These are phyloP conservation scores for Phyllosticta capitalensis DNA, from an alignment of 2,329 filamentous ascomycete genomes.

Conservation along the genomic window DNA sequence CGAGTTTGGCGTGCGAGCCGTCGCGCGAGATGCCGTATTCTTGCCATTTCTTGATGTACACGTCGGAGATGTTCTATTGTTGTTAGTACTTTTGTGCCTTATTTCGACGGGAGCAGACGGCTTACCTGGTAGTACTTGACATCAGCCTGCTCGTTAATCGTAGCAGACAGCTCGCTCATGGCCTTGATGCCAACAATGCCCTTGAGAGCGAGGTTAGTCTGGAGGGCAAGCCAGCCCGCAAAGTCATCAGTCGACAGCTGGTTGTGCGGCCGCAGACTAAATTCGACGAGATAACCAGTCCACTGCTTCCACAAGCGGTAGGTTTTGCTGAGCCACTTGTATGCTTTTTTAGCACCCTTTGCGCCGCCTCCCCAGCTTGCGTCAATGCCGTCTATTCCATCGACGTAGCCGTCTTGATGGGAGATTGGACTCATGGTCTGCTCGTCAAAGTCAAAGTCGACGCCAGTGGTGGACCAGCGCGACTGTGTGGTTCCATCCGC, in stretches of 20 bases:
- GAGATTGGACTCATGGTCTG: slow-evolving; percentile 35
- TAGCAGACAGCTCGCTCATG: slow-evolving; percentile 59
- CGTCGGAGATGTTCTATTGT: slow-evolving; percentile 45
- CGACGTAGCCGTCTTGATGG: slow-evolving; percentile 39
- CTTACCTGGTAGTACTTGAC: slow-evolving; percentile 47
- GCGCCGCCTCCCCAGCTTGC: slow-evolving; percentile 47
- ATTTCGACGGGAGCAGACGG: neutral
- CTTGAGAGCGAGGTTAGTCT: slow-evolving; percentile 75
- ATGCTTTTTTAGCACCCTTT: slow-evolving; percentile 47
- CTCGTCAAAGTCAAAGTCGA: slow-evolving; percentile 13
- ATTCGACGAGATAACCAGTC: slow-evolving; percentile 70
- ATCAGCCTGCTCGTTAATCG: slow-evolving; percentile 50
- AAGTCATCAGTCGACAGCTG: slow-evolving; percentile 81
- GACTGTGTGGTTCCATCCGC: slow-evolving; percentile 48
- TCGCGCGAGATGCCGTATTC: slow-evolving; percentile 59
- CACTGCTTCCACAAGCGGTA: slow-evolving; percentile 68
- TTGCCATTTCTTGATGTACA: slow-evolving; percentile 66
- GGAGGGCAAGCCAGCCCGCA: slow-evolving; percentile 65
- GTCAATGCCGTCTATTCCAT: slow-evolving; percentile 51
- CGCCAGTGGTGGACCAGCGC: slow-evolving; percentile 44
- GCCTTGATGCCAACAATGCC: slow-evolving; percentile 75
- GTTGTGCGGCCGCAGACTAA: slow-evolving; percentile 61
- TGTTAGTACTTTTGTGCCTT: slow-evolving; percentile 3
- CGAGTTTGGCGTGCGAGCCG: slow-evolving; percentile 63
- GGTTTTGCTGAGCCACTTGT: slow-evolving; percentile 57